Percentiles rank a stretch among this genome's conserved stretches.
Evolutionary conservation across 352 stramenopile species (phyloP).

Genomic region (Pythium plurisporium): DNA sequence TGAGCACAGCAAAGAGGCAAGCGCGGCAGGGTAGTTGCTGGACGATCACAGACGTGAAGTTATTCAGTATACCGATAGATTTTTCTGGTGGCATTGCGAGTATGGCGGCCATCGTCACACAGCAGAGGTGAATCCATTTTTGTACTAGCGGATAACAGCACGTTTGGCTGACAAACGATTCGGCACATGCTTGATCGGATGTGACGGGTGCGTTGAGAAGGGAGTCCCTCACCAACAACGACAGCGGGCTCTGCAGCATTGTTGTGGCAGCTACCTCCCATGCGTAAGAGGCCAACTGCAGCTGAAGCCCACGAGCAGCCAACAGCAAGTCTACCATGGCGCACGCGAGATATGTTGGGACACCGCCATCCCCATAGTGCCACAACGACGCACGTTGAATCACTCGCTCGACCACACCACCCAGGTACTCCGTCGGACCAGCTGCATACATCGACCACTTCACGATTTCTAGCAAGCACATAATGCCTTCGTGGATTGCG

Average conservation of each 20-base stretch:
- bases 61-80: no score
- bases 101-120: slow-evolving; percentile 7
- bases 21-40: slow-evolving; percentile 23
- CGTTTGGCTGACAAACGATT: slow-evolving; percentile 31
- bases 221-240: not conserved
- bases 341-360: slow-evolving; percentile 45
- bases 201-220: not conserved
- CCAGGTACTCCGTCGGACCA: slow-evolving; percentile 6
- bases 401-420: not conserved
- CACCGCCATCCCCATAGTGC: slow-evolving; percentile 14
- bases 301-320: slow-evolving; percentile 25
- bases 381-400: not conserved
- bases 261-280: not conserved
- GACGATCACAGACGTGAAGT: not conserved
- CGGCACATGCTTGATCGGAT: slow-evolving; percentile 8
- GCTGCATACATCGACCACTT: slow-evolving; percentile 1
- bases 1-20: slow-evolving; percentile 44
- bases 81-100: not conserved
- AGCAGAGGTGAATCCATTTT: slow-evolving; percentile 46
- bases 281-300: no score
- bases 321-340: slow-evolving; percentile 31
- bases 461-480: not conserved
- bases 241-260: slow-evolving; percentile 1
- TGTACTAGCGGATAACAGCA: slow-evolving; percentile 54
- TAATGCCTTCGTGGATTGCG: slow-evolving; percentile 1